phyloP scores from a whole-genome alignment of 208 protist species.

The Angomonas deanei region DNA sequence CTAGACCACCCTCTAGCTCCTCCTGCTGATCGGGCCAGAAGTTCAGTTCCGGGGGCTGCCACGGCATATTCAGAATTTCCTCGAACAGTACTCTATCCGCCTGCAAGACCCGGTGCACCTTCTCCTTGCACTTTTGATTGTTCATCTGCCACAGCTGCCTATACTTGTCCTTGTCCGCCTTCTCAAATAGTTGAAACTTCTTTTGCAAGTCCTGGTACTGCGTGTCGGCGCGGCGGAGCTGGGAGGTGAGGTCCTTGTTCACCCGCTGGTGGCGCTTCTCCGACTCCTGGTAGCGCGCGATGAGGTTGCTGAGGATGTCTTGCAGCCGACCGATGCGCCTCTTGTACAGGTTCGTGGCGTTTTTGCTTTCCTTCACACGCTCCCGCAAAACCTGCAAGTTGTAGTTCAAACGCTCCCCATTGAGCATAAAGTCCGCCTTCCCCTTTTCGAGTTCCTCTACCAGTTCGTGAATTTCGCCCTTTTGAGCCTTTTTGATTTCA shows the following conservation, averaged over 20 bases:
- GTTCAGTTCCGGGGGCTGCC: constrained; percentile 74
- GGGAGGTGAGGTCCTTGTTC: constrained; percentile 93
- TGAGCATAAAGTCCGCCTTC: constrained; percentile 93
- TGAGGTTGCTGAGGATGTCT: constrained; percentile 85
- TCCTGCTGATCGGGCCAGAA: constrained; percentile 70
- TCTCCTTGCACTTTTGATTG: constrained; percentile 84
- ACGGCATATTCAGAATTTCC: constrained; percentile 89
- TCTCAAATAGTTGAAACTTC: constrained; percentile 94
- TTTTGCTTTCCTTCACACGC: constrained; percentile 93
- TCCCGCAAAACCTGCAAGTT: constrained; percentile 94
- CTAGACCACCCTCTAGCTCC: constrained; percentile 26
- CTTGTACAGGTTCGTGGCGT: constrained; percentile 91
- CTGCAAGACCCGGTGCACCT: constrained; percentile 85
- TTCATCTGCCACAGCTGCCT: constrained; percentile 94
- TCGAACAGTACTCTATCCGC: constrained; percentile 95
- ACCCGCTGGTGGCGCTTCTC: constrained; percentile 87
- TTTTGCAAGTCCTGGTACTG: constrained; percentile 95
- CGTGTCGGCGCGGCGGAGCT: constrained; percentile 89
- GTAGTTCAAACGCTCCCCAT: constrained; percentile 95
- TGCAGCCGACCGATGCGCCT: constrained; percentile 83
- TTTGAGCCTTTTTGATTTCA: constrained; percentile 60
- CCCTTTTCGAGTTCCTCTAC: constrained; percentile 93
- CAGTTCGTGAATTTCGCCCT: constrained; percentile 88
- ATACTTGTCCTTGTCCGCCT: constrained; percentile 91
- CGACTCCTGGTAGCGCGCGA: constrained; percentile 87